Percentiles rank a stretch among this genome's conserved stretches.
phyloP scores from a whole-genome alignment of 2,329 filamentous ascomycete species.

The Sporothrix schenckii region DNA sequence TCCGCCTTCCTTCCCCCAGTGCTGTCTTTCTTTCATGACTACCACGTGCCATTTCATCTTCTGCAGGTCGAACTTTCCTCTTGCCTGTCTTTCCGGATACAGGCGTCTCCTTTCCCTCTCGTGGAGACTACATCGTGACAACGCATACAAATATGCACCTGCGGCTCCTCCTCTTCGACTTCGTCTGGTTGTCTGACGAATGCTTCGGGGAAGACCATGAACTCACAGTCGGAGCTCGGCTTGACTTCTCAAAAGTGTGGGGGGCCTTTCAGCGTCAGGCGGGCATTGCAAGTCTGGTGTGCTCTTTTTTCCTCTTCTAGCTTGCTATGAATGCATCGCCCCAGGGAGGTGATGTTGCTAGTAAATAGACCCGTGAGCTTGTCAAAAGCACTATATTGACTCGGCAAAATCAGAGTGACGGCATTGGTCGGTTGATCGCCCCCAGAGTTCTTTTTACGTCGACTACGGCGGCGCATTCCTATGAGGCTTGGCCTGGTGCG shows the following conservation, averaged over 20 bases:
- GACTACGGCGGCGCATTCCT: not conserved
- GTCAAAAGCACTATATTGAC: not conserved
- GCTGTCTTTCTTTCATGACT: not conserved
- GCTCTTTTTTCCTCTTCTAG: not conserved
- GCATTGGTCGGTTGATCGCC: slow-evolving; percentile 1
- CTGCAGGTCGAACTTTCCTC: not conserved
- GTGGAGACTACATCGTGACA: slow-evolving; percentile 19
- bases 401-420: slow-evolving; percentile 23
- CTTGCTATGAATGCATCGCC: not conserved
- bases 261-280: not conserved
- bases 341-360: not conserved
- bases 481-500: not conserved
- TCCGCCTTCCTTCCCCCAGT: not conserved
- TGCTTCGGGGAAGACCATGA: not conserved
- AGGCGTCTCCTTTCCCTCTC: too few species aligned
- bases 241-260: not conserved
- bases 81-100: not conserved
- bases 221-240: not conserved
- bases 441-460: slow-evolving; percentile 1
- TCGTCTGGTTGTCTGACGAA: not conserved
- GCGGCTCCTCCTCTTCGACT: not conserved
- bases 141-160: slow-evolving; percentile 5
- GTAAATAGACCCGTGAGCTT: slow-evolving; percentile 4
- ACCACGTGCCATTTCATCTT: not conserved
- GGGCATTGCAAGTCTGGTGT: too few species aligned